Evolutionary conservation across 2,329 filamentous ascomycete species (phyloP), one percentile per base, ranked within the genome.

Genomic region (Exophiala lecanii-corni): DNA sequence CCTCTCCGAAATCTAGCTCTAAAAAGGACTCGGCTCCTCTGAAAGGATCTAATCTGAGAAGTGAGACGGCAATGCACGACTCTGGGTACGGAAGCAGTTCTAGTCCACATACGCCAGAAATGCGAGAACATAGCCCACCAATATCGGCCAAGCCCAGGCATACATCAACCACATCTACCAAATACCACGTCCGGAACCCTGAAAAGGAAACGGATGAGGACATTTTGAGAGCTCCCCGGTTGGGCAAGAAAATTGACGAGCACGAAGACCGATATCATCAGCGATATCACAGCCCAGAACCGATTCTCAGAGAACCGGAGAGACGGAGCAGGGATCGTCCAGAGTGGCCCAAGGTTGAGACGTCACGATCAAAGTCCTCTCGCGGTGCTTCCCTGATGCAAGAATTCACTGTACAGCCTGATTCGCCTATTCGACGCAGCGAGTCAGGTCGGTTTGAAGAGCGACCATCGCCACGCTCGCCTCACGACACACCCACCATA

Each of bases 71-170:
- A 5, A 33, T 51, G 40, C 53, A 55, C 20, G 69, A 72, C 42
- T 71, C 68, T 3, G 67, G 66, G 2, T 70, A 71, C 40, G 50
- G 52, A 13, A 56, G 54, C 33, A 55, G 54, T 43, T 70, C 66
- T 4, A 71, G 65, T 50, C 66, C 69, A 7, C 61, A 60, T 16
- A 69, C 66, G 1, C 66, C 67, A 2, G 67, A 70, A 28, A 62
- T 65, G 53, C 52, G 56, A 15, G 59, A 58, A 5, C 57, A 60
- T 26, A 57, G 56, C 43, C 62, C 62, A 2, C 56, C 63, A 4
- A 37, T 43, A 19, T 13, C 44, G 17, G 21, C 20, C 31, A 51
- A 47, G 15, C 16, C 44, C 9, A 45, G 48, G 21, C 40, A 50
- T 25, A 34, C 32, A 7, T 41, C 47, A 10, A 43, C 36, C 10